A percentile compares a stretch with the other conserved stretches of the same genome.
phyloP scores from a whole-genome alignment of 2,329 filamentous ascomycete species.

The Huntiella bhutanensis region DNA sequence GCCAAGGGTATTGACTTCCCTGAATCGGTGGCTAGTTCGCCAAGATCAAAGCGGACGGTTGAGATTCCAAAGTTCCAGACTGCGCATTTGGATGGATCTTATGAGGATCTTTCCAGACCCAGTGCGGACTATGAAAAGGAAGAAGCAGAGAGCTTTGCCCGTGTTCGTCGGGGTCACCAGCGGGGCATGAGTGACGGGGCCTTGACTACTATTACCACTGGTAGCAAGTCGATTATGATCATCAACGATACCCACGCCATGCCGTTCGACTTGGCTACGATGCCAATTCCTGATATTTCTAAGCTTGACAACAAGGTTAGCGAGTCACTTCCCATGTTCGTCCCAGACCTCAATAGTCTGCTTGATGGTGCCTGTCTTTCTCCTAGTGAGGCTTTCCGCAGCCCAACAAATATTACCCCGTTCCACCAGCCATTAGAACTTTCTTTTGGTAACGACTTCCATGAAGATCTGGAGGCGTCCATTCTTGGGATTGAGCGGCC shows the following conservation, averaged over 20 bases:
- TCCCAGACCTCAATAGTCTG: constrained; percentile 24
- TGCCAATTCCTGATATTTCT: constrained; percentile 31
- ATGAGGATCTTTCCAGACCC: constrained; percentile 23
- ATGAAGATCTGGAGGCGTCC: not conserved
- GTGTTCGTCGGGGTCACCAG: constrained; percentile 9
- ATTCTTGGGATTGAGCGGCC: not conserved
- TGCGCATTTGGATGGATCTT: constrained; percentile 23
- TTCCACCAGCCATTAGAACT: constrained; percentile 6
- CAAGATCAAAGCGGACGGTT: not conserved
- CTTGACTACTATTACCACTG: constrained; percentile 55
- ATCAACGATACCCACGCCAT: constrained; percentile 43
- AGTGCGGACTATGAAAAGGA: not conserved
- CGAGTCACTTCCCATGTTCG: constrained; percentile 27
- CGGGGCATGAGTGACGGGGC: constrained; percentile 33
- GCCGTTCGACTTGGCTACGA: constrained; percentile 28
- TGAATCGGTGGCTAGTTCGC: not conserved
- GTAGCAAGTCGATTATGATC: constrained; percentile 84
- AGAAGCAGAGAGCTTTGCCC: not conserved
- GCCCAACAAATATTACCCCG: constrained; percentile 5
- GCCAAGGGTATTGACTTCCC: not conserved
- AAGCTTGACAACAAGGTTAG: constrained; percentile 31
- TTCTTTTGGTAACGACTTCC: not conserved
- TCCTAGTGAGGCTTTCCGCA: constrained; percentile 8
- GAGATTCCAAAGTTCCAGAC: not conserved
- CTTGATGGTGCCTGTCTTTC: constrained; percentile 9